A percentile compares a stretch with the other conserved stretches of the same genome.
Conservation (phyloP, 2,329 filamentous ascomycete genomes). For the Microdochium nivale region DNA sequence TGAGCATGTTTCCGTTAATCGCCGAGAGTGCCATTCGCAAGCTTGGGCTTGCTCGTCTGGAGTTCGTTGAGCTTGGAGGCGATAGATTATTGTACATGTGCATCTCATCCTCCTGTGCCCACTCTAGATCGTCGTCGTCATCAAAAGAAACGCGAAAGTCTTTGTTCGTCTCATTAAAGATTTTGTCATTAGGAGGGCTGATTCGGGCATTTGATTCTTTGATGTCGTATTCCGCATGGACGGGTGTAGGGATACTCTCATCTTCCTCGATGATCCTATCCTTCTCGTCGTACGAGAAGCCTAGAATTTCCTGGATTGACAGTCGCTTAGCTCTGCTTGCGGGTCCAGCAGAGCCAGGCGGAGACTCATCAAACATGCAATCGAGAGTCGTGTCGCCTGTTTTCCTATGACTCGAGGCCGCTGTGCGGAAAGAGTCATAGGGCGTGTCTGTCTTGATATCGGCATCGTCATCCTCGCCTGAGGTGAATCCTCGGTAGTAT, state of each 20-base stretch:
- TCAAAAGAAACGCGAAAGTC: conserved; percentile 48
- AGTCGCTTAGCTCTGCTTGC: conserved; percentile 41
- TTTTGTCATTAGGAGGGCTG: conserved; percentile 14
- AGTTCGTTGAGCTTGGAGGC: conserved; percentile 47
- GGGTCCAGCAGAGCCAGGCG: conserved; percentile 47
- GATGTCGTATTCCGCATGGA: conserved; percentile 20
- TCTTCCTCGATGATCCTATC: conserved; percentile 56
- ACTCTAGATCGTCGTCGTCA: conserved; percentile 56
- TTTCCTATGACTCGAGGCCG: conserved; percentile 57
- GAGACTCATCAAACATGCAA: conserved; percentile 75
- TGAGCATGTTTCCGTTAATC: conserved; percentile 37
- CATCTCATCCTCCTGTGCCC: conserved; percentile 49
- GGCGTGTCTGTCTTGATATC: conserved; percentile 70
- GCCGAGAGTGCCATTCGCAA: conserved; percentile 44
- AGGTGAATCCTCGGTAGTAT: conserved; percentile 57
- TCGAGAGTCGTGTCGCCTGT: conserved; percentile 65
- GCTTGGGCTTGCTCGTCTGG: conserved; percentile 42
- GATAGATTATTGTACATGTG: conserved; percentile 48
- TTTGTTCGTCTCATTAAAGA: conserved; percentile 24
- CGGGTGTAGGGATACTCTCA: conserved; percentile 44
- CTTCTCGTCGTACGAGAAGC: conserved; percentile 43
- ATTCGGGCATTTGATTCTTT: conserved; percentile 20
- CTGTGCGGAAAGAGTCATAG: conserved; percentile 68
- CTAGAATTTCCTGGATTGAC: conserved; percentile 51
- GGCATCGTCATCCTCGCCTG: conserved; percentile 68